Percentiles rank a stretch among this genome's conserved stretches.
These are phyloP conservation scores for Drosera spatulata DNA, from an alignment of 179 eudicot species.

Conservation along the genomic window DNA sequence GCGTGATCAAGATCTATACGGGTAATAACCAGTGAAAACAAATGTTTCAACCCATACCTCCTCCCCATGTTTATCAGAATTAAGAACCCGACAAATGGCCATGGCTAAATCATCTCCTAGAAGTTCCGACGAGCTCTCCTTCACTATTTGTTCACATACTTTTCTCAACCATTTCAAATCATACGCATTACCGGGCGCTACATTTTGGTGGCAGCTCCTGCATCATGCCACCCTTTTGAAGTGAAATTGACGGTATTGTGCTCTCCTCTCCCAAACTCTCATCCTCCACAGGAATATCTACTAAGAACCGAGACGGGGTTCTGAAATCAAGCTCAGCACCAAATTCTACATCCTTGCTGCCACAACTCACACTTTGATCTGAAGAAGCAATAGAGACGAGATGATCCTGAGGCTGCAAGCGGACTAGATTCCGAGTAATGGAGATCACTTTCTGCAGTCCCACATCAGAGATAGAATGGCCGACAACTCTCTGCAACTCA, in stretches of 20 bases:
- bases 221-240: conserved; percentile 35
- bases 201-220: conserved; percentile 13
- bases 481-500: conserved; percentile 69
- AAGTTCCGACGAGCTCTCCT: conserved; percentile 63
- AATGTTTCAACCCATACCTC: conserved; percentile 42
- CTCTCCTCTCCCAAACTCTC: conserved; percentile 38
- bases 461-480: conserved; percentile 48
- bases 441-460: conserved; percentile 41
- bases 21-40: background rate
- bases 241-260: conserved; percentile 32
- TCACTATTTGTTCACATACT: conserved; percentile 63
- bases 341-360: conserved; percentile 45
- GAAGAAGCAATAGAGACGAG: conserved; percentile 7
- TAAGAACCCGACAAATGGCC: conserved; percentile 85
- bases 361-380: conserved; percentile 14
- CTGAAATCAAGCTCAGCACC: conserved; percentile 66
- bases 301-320: conserved; percentile 70
- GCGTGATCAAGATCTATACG: conserved; percentile 2
- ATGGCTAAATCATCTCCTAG: conserved; percentile 89
- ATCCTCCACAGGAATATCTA: conserved; percentile 54
- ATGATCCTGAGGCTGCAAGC: conserved; percentile 40
- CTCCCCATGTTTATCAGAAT: conserved; percentile 91
- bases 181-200: conserved; percentile 25
- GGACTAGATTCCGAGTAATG: conserved; percentile 40
- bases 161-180: conserved; percentile 83